Evolutionary conservation across 192 early-diverging fungal genomes (phyloP).

Genomic region (Linnemannia exigua): DNA sequence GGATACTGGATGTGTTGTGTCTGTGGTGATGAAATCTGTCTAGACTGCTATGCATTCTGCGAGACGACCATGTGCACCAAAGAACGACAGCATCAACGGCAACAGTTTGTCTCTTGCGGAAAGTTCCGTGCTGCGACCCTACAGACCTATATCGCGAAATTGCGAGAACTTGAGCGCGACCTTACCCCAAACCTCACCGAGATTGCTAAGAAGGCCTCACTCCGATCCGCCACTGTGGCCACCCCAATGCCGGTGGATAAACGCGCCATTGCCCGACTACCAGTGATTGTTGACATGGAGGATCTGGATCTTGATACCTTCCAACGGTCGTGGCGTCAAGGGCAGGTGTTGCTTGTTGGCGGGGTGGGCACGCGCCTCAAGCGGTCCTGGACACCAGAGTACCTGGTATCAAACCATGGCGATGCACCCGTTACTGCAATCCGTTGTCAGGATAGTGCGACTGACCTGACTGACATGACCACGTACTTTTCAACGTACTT

Average conservation of each 20-base stretch:
- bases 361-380: neutral
- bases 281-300: neutral
- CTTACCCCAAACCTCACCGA: neutral
- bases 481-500: neutral
- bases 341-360: neutral
- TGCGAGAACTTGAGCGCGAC: neutral
- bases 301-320: neutral
- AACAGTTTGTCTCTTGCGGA: constrained; percentile 20
- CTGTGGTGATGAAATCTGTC: constrained; percentile 20
- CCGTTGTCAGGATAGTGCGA: neutral
- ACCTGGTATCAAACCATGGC: neutral
- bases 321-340: neutral
- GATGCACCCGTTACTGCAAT: neutral
- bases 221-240: no score
- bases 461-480: neutral
- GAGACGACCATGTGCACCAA: constrained; percentile 3
- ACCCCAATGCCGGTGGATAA: no score
- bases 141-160: neutral
- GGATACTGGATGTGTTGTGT: constrained; percentile 12
- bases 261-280: no score
- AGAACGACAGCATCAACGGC: neutral
- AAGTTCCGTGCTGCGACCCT: constrained; percentile 16
- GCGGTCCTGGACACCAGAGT: neutral
- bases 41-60: neutral
- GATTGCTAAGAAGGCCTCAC: no score